A percentile compares a stretch with the other conserved stretches of the same genome.
Conservation (phyloP, 305 asterid species). For the Solanum chacoense region DNA sequence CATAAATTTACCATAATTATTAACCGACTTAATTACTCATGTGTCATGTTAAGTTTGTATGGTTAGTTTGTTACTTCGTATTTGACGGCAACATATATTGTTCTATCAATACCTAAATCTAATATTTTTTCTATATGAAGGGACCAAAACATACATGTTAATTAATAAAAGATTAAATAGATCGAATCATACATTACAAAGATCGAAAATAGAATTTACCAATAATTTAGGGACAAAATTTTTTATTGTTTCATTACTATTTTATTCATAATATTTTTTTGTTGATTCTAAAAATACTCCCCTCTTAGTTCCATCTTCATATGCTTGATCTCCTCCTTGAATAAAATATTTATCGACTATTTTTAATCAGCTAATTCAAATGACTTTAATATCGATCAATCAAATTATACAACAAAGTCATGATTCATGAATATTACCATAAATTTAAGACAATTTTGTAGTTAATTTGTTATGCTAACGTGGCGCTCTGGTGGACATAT, state of each 20-base stretch:
- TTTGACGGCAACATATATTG: neutral
- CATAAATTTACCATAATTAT: neutral
- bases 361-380: neutral
- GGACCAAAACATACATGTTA: neutral
- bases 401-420: neutral
- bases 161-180: neutral
- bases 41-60: neutral
- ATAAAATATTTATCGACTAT: neutral
- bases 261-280: neutral
- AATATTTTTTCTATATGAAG: neutral
- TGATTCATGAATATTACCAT: neutral
- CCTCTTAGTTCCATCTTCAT: neutral
- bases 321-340: neutral
- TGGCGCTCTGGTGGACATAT: neutral
- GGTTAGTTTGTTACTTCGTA: neutral
- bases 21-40: neutral
- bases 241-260: neutral
- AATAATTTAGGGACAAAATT: neutral
- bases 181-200: neutral
- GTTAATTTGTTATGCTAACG: neutral
- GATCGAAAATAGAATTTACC: neutral
- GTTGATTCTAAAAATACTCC: neutral
- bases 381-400: neutral
- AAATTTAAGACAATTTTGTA: neutral
- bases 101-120: neutral